Evolutionary conservation across 495 filamentous ascomycete genomes (phyloP).

Genomic region (Evernia prunastri): DNA sequence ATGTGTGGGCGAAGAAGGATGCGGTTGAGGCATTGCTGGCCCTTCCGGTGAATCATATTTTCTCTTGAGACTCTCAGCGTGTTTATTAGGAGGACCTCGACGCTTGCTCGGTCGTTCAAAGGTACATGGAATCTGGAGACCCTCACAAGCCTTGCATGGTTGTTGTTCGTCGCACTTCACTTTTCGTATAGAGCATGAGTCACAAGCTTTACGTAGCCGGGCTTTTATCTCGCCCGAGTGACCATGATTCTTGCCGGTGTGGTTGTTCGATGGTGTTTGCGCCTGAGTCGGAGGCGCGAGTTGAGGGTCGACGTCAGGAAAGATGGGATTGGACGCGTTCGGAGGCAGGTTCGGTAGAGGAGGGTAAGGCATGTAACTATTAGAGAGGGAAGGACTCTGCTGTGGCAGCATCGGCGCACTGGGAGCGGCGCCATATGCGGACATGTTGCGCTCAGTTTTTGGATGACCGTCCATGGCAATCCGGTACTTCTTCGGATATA

Average conservation of each 20-base stretch:
- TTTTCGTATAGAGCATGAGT: constrained; percentile 78
- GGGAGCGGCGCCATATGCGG: constrained; percentile 13
- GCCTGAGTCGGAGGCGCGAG: constrained; percentile 8
- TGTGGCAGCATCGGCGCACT: constrained; percentile 12
- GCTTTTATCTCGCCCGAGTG: constrained; percentile 8
- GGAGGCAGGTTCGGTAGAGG: neutral
- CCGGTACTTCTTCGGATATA: neutral
- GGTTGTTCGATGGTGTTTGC: constrained; percentile 8
- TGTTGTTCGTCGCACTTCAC: constrained; percentile 84
- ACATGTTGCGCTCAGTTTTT: constrained; percentile 13
- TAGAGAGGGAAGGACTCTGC: constrained; percentile 1
- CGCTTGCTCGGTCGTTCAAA: constrained; percentile 71
- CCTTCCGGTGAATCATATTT: constrained; percentile 41
- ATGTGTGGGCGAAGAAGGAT: constrained; percentile 32
- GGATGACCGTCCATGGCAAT: constrained; percentile 8
- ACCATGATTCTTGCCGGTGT: constrained; percentile 5
- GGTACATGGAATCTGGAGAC: constrained; percentile 77
- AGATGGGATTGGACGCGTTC: neutral
- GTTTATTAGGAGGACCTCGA: constrained; percentile 77
- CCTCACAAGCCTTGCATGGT: constrained; percentile 72
- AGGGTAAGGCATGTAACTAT: constrained; percentile 12
- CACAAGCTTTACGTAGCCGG: constrained; percentile 71
- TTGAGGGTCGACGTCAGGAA: constrained; percentile 16
- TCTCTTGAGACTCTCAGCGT: constrained; percentile 74
- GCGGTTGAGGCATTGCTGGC: constrained; percentile 24